These are phyloP conservation scores for Microsporum canis DNA, from an alignment of 2,329 filamentous ascomycete species.

Conservation along the genomic window DNA sequence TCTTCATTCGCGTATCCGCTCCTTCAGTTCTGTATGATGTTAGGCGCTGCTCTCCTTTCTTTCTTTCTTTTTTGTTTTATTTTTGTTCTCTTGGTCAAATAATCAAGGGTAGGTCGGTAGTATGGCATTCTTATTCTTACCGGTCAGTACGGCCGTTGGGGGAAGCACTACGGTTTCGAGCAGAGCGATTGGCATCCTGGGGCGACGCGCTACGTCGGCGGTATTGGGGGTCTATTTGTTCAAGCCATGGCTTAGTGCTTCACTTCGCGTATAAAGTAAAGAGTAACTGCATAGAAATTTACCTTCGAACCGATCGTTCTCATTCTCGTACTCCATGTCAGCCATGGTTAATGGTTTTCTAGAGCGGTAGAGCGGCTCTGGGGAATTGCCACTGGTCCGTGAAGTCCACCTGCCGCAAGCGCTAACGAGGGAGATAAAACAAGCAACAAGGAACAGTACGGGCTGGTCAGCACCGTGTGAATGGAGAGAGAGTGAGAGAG, in stretches of 20 bases:
- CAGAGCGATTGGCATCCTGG: conserved; percentile 43
- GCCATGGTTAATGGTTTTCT: not conserved
- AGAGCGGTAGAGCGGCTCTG: not conserved
- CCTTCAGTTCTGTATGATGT: conserved; percentile 2
- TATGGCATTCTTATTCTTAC: conserved; percentile 29
- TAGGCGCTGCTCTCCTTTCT: not conserved
- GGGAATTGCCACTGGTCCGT: not conserved
- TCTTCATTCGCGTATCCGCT: conserved; percentile 31
- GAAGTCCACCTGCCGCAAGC: not conserved
- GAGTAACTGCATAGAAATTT: conserved; percentile 22
- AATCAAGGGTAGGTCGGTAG: not conserved
- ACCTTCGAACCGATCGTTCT: conserved; percentile 57
- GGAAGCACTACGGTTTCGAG: conserved; percentile 53
- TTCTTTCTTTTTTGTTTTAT: not conserved
- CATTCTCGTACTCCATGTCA: conserved; percentile 53
- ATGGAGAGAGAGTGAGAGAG: not conserved
- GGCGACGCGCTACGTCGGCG: conserved; percentile 58
- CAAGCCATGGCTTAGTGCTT: conserved; percentile 7
- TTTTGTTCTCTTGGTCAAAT: not conserved
- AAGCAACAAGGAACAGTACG: not conserved
- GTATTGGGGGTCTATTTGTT: conserved; percentile 49
- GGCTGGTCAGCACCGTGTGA: not conserved
- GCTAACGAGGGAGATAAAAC: not conserved
- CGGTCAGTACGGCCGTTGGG: conserved; percentile 47
- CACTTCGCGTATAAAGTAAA: not conserved